Evolutionary conservation across 2,329 filamentous ascomycete genomes (phyloP), one percentile per base, ranked within the genome.

Genomic region (Aspergillus latus): DNA sequence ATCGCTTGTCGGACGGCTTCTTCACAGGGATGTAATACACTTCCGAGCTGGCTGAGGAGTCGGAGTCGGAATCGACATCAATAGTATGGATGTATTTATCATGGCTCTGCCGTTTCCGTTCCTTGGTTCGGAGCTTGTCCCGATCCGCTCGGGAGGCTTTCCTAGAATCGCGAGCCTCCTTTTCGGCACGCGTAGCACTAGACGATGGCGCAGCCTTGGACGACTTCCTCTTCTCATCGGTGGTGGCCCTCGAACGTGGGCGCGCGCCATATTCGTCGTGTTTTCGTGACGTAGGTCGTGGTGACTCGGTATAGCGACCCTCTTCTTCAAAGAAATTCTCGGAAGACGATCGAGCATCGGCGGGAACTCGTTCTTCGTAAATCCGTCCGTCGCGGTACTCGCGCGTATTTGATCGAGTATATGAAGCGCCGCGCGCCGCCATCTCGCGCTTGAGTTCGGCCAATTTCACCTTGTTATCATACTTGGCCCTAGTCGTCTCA

Each of bases 391-490:
- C 71, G 50, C 76, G 73, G 59, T 69, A 74, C 61, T 78, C 74
- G 6, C 73, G 72, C 46, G 61, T 62, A 21, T 59, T 56, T 28
- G 65, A 63, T 39, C 63, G 58, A 29, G 65, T 62, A 26, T 64
- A 59, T 26, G 60, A 44, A 1, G 62, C 49, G 9, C 61, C 67
- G 72, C 83, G 75, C 72, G 83, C 63, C 65, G 79, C 72, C 58
- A 78, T 74, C 62, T 85, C 80, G 60, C 75, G 84, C 69, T 82
- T 82, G 66, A 90, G 75, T 69, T 87, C 84, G 49, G 83, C 84
- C 60, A 92, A 73, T 66, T 81, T 85, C 59, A 88, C 80, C 69
- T 87, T 83, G 51, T 91, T 86, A 74, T 97, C 91, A 73, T 97
- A 96, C 63, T 86, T 85, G 57, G 79, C 75, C 58, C 90, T 82